Percentiles rank a stretch among this genome's conserved stretches.
Evolutionary conservation across 2,329 filamentous ascomycete genomes (phyloP).

Genomic region (Trichoderma brevicompactum): DNA sequence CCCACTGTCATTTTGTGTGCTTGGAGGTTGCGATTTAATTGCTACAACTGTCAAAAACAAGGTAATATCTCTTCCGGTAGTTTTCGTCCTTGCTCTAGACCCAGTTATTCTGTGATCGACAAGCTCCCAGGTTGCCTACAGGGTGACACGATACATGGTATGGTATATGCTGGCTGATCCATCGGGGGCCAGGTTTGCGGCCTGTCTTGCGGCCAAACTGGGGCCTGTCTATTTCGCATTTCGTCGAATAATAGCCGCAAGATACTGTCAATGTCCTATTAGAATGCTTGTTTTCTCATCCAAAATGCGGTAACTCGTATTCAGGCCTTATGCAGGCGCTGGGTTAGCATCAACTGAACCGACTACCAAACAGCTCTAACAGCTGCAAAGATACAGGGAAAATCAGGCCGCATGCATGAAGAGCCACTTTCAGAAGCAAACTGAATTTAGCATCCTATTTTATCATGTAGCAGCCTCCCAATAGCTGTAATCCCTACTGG

Average conservation of each 20-base stretch:
- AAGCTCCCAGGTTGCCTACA: not conserved
- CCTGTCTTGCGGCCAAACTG: not conserved
- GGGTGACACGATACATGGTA: slow-evolving; percentile 1
- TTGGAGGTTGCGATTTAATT: not conserved
- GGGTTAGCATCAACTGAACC: not conserved
- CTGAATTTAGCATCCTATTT: not conserved
- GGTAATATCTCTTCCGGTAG: not conserved
- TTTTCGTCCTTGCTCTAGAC: not conserved
- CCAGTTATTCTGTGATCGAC: not conserved
- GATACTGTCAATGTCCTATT: not conserved
- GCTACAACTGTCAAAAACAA: not conserved
- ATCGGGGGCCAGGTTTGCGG: slow-evolving; percentile 5
- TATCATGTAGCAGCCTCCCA: not conserved
- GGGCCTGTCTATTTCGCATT: not conserved
- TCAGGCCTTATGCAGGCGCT: not conserved
- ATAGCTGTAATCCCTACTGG: not conserved
- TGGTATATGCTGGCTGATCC: slow-evolving; percentile 6
- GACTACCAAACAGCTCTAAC: not conserved
- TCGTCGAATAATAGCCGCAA: not conserved
- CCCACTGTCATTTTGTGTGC: not conserved
- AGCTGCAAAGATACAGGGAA: slow-evolving; percentile 5
- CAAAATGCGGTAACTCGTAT: not conserved
- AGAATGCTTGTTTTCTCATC: not conserved
- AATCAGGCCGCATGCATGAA: slow-evolving; percentile 18
- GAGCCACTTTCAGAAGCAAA: slow-evolving; percentile 4